Percentiles rank a stretch among this genome's conserved stretches.
These are phyloP conservation scores for Athelia sp. DNA, from an alignment of 1,284 basidiomycete genomes.

Conservation along the genomic window DNA sequence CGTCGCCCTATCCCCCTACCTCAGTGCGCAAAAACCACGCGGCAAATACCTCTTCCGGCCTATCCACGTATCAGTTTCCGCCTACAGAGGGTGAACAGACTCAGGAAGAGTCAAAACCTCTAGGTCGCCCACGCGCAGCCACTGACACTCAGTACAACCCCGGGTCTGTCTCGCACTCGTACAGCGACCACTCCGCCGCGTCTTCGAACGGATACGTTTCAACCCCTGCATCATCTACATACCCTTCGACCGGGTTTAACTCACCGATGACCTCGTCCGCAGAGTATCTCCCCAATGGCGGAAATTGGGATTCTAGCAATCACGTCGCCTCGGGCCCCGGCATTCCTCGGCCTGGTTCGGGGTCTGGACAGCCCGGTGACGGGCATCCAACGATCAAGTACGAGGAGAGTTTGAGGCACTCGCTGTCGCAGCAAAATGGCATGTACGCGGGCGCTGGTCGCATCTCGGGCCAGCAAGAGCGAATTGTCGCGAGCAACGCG, in stretches of 20 bases:
- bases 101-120: constrained; percentile 15
- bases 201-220: constrained; percentile 33
- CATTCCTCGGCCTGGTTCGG: constrained; percentile 52
- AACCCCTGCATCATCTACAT: constrained; percentile 40
- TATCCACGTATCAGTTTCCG: constrained; percentile 62
- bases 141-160: constrained; percentile 48
- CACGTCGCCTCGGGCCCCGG: background rate
- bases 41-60: constrained; percentile 36
- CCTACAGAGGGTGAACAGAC: constrained; percentile 31
- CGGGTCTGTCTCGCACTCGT: constrained; percentile 30
- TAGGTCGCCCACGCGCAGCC: constrained; percentile 42
- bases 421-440: constrained; percentile 48
- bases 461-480: constrained; percentile 65
- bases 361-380: constrained; percentile 41
- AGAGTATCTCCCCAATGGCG: background rate
- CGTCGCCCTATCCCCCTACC: constrained; percentile 45
- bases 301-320: background rate
- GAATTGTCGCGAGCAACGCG: constrained; percentile 26
- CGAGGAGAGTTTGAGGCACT: constrained; percentile 60
- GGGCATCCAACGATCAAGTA: constrained; percentile 52
- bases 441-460: constrained; percentile 63
- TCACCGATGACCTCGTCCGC: constrained; percentile 34
- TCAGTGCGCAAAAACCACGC: constrained; percentile 39
- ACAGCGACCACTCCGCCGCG: constrained; percentile 28
- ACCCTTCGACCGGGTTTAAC: constrained; percentile 33